A percentile compares a stretch with the other conserved stretches of the same genome.
Conservation (phyloP, 345 rosid genomes). For the Eucalyptus tenuipes region DNA sequence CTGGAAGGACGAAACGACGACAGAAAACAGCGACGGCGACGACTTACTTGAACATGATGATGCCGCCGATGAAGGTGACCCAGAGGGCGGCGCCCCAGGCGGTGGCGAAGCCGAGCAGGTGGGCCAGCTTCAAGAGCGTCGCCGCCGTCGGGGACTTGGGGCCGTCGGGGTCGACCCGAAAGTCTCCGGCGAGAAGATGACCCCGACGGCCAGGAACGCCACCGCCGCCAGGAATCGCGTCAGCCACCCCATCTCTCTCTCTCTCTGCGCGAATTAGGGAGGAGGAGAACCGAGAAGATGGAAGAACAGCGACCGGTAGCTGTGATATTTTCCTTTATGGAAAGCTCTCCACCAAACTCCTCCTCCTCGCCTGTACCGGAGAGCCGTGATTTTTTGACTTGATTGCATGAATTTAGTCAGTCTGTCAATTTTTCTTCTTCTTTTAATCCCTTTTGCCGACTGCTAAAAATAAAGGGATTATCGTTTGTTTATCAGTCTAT, state of each 20-base stretch:
- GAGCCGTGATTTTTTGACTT: not conserved
- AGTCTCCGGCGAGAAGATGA: slow-evolving; percentile 78
- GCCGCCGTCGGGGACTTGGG: slow-evolving; percentile 1
- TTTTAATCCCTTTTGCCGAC: not conserved
- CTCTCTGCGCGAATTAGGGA: not conserved
- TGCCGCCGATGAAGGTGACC: slow-evolving; percentile 99
- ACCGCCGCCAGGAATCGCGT: slow-evolving; percentile 57
- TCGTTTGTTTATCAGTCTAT: fast-evolving
- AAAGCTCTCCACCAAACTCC: not conserved
- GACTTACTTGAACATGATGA: slow-evolving; percentile 93
- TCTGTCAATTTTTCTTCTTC: too few species aligned
- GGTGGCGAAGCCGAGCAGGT: slow-evolving; percentile 84
- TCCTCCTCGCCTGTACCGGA: not conserved
- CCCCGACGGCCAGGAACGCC: slow-evolving; percentile 69
- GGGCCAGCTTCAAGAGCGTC: slow-evolving; percentile 63
- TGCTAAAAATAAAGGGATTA: not conserved
- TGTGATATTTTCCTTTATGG: not conserved
- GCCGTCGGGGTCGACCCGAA: slow-evolving; percentile 59
- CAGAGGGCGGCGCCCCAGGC: slow-evolving; percentile 94
- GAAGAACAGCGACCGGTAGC: not conserved
- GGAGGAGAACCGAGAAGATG: not conserved
- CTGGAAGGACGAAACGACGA: not conserved
- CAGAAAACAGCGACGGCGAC: not conserved
- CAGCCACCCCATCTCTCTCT: slow-evolving; percentile 64
- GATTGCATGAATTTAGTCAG: not conserved